A percentile compares a stretch with the other conserved stretches of the same genome.
phyloP scores from a whole-genome alignment of 2,329 filamentous ascomycete genomes.

The Beauveria australis region DNA sequence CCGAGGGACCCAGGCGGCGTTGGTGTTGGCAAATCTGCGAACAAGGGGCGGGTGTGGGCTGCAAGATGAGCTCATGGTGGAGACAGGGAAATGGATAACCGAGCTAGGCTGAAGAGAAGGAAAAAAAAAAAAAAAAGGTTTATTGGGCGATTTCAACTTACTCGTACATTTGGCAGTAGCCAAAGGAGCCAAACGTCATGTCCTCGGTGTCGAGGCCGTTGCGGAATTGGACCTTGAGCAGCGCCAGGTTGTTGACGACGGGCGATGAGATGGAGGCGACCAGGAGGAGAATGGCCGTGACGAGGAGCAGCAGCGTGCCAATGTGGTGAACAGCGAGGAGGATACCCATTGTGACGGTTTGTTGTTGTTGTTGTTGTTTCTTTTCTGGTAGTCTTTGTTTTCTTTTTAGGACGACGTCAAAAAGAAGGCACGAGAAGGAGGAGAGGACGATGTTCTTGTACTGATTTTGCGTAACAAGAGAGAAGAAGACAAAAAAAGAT shows the following conservation, averaged over 20 bases:
- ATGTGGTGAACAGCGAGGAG: constrained; percentile 47
- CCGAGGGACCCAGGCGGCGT: background rate
- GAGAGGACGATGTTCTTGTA: background rate
- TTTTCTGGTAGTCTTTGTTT: background rate
- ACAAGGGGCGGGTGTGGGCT: background rate
- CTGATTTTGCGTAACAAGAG: constrained; percentile 3
- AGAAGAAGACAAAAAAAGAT: background rate
- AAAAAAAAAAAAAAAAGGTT: background rate
- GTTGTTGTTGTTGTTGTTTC: background rate
- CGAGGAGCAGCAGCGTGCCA: constrained; percentile 49
- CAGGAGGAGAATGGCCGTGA: constrained; percentile 46
- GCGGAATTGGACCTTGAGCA: constrained; percentile 44
- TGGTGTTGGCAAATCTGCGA: background rate
- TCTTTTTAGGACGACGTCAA: background rate
- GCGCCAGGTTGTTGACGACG: constrained; percentile 44
- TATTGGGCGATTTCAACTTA: background rate
- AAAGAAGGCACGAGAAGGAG: background rate
- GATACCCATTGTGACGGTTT: constrained; percentile 33
- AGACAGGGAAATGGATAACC: background rate
- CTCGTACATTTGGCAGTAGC: constrained; percentile 36
- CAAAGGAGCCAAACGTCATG: constrained; percentile 52
- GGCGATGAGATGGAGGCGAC: constrained; percentile 52
- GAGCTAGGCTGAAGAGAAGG: background rate
- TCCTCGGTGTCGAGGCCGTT: constrained; percentile 26
- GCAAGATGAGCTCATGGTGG: constrained; percentile 7